Evolutionary conservation across 352 stramenopile genomes (phyloP).

Genomic region (Phytopythium mirpurense): DNA sequence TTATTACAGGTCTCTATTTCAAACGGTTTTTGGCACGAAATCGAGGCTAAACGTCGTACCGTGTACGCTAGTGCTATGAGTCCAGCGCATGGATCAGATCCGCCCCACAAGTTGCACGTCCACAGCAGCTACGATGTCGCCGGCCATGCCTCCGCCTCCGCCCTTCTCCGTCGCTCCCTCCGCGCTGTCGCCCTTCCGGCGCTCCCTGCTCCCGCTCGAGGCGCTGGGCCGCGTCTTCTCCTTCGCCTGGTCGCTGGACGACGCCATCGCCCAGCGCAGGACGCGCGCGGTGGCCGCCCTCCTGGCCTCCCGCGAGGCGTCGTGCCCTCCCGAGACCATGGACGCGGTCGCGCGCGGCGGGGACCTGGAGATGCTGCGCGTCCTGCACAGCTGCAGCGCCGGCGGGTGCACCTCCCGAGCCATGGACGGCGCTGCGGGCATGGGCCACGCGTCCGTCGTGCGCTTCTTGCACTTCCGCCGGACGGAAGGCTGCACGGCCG

Average conservation of each 20-base stretch:
- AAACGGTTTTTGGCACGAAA: neutral
- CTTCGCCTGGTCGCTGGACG: constrained; percentile 33
- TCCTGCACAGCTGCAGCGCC: constrained; percentile 28
- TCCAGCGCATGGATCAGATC: neutral
- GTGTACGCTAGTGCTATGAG: constrained; percentile 2
- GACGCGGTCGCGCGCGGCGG: constrained; percentile 30
- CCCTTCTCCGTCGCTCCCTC: neutral
- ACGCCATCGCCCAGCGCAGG: constrained; percentile 21
- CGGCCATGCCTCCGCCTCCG: neutral
- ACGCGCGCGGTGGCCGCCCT: constrained; percentile 32
- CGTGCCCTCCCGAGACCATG: constrained; percentile 20
- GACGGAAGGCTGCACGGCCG: constrained; percentile 35
- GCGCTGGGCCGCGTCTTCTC: constrained; percentile 34
- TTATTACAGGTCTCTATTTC: neutral
- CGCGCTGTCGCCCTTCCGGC: constrained; percentile 13
- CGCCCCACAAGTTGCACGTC: no score
- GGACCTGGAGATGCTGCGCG: constrained; percentile 28
- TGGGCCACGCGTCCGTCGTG: constrained; percentile 35
- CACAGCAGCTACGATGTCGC: no score
- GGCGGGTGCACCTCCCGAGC: constrained; percentile 30
- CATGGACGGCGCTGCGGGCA: constrained; percentile 36
- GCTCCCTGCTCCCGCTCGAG: constrained; percentile 33
- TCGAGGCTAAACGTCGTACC: neutral
- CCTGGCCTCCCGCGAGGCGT: constrained; percentile 21
- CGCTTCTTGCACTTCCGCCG: constrained; percentile 44